Base-by-base conservation (phyloP, 768 basidiomycete genomes). In the Termitomyces sp. region DNA sequence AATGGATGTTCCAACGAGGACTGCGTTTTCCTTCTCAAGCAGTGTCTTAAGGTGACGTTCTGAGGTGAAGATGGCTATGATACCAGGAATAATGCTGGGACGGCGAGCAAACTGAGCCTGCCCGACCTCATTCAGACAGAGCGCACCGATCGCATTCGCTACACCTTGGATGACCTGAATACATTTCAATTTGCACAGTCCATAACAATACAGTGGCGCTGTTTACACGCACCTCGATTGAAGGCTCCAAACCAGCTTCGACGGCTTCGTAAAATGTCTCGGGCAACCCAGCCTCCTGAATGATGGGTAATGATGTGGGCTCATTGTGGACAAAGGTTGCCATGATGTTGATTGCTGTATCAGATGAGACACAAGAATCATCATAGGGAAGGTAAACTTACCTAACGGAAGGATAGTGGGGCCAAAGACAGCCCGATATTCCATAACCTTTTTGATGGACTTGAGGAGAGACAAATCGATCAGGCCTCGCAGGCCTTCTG, bases 291-390 rank as follows among this genome's bases (percentile, higher is more conserved):
- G 86, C 82, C 71, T 99, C 97, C 71, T 99, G 97, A 21, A 99
- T 89, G 53, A 96, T 87, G 2, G 85, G 77, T 56, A 99, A 75
- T 16, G 93, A 97, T 0, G 95, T 98, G 7, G 97, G 97, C 70
- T 99, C 97, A 62, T 98, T 99, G 77, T 99, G 96, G 9, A 98
- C 87, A 71, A 98, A 98, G 0, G 94, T 94, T 14, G 94, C 86
- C 87, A 97, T 92, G 66, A 95, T 89, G 69, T 95, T 94, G 76
- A 95, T 92, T 5, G 92, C 94, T 92, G 60, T 16, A 57, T 10
- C 10, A 52, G 7, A 44, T 53, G 21, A 6, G 35, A 34, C 17
- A 62, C 67, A 52, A 66, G 32, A 57, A 5, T 29, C 5, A 25
- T 17, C 14, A n/a, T 41, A 8, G 41, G 32, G 17, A 48, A 59